Evolutionary conservation across 768 basidiomycete species (phyloP).

Genomic region (Pholiota conissans): DNA sequence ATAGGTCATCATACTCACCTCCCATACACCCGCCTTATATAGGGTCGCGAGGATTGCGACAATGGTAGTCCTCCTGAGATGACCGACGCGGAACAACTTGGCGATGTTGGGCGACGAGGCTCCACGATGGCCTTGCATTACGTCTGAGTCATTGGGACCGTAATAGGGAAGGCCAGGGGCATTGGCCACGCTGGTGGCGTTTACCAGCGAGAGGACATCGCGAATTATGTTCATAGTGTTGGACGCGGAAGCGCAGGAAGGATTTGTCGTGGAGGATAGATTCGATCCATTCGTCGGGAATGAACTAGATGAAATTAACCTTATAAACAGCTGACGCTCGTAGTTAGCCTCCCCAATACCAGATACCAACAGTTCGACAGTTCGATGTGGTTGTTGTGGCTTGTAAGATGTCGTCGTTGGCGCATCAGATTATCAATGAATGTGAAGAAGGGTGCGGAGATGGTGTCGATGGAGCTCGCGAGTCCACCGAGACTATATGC

Average conservation of each 20-base stretch:
- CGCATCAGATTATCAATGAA: too few relatives aligned
- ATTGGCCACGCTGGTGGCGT: conserved; percentile 64
- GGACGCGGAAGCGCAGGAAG: conserved; percentile 82
- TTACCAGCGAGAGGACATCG: conserved; percentile 70
- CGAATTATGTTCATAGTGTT: conserved; percentile 64
- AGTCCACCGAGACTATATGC: too few relatives aligned
- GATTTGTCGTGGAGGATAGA: conserved; percentile 69
- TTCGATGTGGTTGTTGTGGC: too few relatives aligned
- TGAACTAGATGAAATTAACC: conserved; percentile 56
- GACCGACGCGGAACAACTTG: conserved; percentile 97
- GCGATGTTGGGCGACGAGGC: conserved; percentile 97
- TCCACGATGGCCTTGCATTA: conserved; percentile 86
- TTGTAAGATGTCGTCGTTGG: too few relatives aligned
- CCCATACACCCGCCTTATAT: conserved; percentile 92
- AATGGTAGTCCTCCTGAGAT: conserved; percentile 96
- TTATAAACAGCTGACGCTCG: too few relatives aligned
- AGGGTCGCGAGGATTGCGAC: conserved; percentile 92
- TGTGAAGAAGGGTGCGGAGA: too few relatives aligned
- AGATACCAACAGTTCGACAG: too few relatives aligned
- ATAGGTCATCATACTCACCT: conserved; percentile 90
- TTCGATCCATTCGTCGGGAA: conserved; percentile 77
- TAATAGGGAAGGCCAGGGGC: conserved; percentile 67
- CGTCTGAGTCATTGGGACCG: conserved; percentile 75
- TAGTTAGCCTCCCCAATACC: too few relatives aligned
- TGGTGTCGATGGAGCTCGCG: too few relatives aligned